A percentile compares a stretch with the other conserved stretches of the same genome.
Evolutionary conservation across 768 basidiomycete genomes (phyloP).

Genomic region (Tremella mesenterica): DNA sequence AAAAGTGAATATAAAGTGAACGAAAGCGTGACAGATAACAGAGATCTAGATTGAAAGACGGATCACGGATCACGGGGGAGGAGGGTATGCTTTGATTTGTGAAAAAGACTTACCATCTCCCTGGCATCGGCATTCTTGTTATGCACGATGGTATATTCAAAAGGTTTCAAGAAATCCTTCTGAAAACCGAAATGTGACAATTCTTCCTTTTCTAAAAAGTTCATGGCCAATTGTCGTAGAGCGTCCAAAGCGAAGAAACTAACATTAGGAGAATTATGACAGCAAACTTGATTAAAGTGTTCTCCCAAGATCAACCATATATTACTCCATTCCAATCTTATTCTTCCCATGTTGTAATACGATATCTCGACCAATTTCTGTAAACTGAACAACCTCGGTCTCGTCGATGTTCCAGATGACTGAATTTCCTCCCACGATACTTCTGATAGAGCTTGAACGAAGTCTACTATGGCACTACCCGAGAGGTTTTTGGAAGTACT

Average conservation of each 20-base stretch:
- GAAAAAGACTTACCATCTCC: constrained; percentile 64
- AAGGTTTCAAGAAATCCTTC: constrained; percentile 96
- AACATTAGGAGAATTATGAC: constrained; percentile 93
- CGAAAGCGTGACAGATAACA: too few relatives aligned
- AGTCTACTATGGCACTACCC: constrained; percentile 93
- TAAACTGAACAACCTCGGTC: constrained; percentile 89
- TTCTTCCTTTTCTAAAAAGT: constrained; percentile 98
- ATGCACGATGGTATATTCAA: constrained; percentile 95
- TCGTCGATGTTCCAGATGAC: constrained; percentile 85
- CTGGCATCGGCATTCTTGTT: constrained; percentile 91
- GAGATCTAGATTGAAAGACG: not conserved
- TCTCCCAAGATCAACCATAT: constrained; percentile 96
- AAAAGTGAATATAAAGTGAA: too few relatives aligned
- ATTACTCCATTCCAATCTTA: constrained; percentile 95
- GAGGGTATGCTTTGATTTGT: too few relatives aligned
- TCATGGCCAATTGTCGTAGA: constrained; percentile 90
- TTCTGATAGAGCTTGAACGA: constrained; percentile 88
- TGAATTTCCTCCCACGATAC: constrained; percentile 99
- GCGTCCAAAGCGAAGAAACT: constrained; percentile 95
- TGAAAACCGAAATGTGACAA: constrained; percentile 97
- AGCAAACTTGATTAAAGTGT: constrained; percentile 98
- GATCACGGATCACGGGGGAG: constrained; percentile 6
- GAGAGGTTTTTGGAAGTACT: constrained; percentile 88
- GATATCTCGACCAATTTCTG: constrained; percentile 98
- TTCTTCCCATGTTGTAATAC: constrained; percentile 98